Base-by-base conservation (phyloP, 2,329 filamentous ascomycete species). In the Trichoderma afroharzianum region DNA sequence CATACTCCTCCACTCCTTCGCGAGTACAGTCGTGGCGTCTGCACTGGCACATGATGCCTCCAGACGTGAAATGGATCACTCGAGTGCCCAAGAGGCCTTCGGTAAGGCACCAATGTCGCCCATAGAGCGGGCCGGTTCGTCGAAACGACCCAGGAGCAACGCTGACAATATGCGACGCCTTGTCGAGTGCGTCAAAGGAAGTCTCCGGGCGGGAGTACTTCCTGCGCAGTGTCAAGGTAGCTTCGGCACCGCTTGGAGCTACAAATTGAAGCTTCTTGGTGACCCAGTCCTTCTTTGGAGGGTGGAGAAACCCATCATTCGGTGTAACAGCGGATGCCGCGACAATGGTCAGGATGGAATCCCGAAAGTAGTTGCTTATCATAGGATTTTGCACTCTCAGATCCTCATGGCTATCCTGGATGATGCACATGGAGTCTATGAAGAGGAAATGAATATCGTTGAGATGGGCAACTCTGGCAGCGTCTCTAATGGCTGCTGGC, bases 391-490 rank as follows among this genome's bases (percentile, higher is more conserved):
- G 47, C n/a, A n/a, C 6, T 4, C 21, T 2, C 15, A n/a, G 11
- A 39, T 72, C 71, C 6, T 21, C 6, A 6, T 21, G 18, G 30
- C 18, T 36, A 30, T 72, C 59, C 18, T 72, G 71, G 7, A 70
- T 18, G 28, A 72, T 59, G 36, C 71, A 72, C 14, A 72, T 39
- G 14, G 59, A 58, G 9, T 70, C 71, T 18, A 72, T 33, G 50
- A 61, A 72, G 66, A 72, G 59, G 8, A 36, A 66, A 3, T 50
- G 7, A 24, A 72, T 32, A 9, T 39, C 18, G n/a, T 70, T 63
- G 12, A 15, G 12, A 15, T 39, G 15, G 6, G 58, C 63, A 4
- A 70, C 50, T 18, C 15, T 28, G 12, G n/a, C 26, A 28, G 67
- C 67, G 36, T 72, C 61, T 9, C n/a, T 21, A 11, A 72, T 24